Evolutionary conservation across 2,329 filamentous ascomycete genomes (phyloP).

Genomic region (Botrytis fragariae): DNA sequence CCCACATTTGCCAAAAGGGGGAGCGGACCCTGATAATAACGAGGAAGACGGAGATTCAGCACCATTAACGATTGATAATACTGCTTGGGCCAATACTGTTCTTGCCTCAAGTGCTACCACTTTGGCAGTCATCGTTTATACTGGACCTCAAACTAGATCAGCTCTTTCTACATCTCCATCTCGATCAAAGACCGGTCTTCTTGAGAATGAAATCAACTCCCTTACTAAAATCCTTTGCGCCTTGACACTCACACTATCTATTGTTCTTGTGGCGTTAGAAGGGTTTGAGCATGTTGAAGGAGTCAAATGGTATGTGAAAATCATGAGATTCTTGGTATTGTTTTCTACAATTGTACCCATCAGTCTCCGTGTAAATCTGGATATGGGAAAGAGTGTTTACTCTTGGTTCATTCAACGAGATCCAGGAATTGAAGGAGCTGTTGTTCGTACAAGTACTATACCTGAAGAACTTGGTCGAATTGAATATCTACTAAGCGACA

Average conservation of each 20-base stretch:
- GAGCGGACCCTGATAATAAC: constrained; percentile 29
- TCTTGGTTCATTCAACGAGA: constrained; percentile 94
- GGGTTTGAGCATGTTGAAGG: constrained; percentile 68
- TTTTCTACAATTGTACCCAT: constrained; percentile 99
- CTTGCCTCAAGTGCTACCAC: constrained; percentile 90
- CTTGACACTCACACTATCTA: constrained; percentile 79
- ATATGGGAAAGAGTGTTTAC: constrained; percentile 96
- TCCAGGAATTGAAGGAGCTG: constrained; percentile 81
- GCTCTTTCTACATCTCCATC: constrained; percentile 90
- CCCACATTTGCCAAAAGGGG: constrained; percentile 39
- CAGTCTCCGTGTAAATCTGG: constrained; percentile 90
- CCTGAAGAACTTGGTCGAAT: constrained; percentile 94
- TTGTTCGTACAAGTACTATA: constrained; percentile 95
- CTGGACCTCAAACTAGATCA: constrained; percentile 88
- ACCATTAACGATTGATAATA: constrained; percentile 90
- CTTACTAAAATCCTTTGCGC: constrained; percentile 93
- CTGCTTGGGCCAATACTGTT: constrained; percentile 97
- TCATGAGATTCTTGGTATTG: constrained; percentile 95
- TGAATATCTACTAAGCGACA: constrained; percentile 94
- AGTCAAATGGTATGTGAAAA: constrained; percentile 87
- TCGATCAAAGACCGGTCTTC: constrained; percentile 85
- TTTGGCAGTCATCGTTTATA: constrained; percentile 88
- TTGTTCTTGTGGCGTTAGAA: constrained; percentile 84
- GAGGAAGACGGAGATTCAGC: constrained; percentile 53
- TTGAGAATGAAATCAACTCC: constrained; percentile 96